Evolutionary conservation across 768 basidiomycete species (phyloP), one percentile per base, ranked within the genome.

Genomic region (Panellus pusillus): DNA sequence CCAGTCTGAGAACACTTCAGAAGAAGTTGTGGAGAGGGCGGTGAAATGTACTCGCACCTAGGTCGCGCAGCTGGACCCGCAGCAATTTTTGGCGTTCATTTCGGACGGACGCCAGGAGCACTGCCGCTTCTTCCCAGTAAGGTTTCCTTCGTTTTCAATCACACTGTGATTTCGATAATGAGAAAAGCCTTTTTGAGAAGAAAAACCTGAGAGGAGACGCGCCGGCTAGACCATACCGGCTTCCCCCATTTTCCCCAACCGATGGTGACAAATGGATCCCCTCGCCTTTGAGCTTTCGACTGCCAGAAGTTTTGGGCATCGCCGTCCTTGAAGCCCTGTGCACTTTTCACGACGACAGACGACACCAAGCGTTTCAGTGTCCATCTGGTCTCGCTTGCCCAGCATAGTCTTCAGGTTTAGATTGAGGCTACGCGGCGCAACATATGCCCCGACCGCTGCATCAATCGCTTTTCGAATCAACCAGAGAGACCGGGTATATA

Each of bases 121-220:
- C 76, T 0, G 80, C 77, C 0, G 82, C 84, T 71, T 91, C 88
- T 61, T 89, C 86, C 73, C 80, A 90, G 1, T 84, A 76, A 87
- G 87, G 47, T 82, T 77, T 17, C 78, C 70, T 47, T 86, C 84
- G 11, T 71, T 74, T 29, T 78, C 68, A 61, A 92, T 84, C 65
- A 91, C 85, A 44, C 86, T 77, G 31, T 36, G 0, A 11, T 27
- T 29, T 14, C 24, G 6, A 24, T 24, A 24, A 24, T 24, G 24
- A 24, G 24, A 24, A 37, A 32, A 27, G 24, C 27, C n/a, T 4
- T 19, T 19, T 28, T 9, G 7, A 32, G 2, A 42, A 14, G 14
- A 19, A 39, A 35, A 35, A 7, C 6, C 4, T 9, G n/a, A 19
- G 7, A 12, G 45, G 43, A 28, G 6, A 48, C 65, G 11, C 28